Evolutionary conservation across 75 land plant species (phyloP), one percentile per base, ranked within the genome.

Genomic region (Picea sitchensis): DNA sequence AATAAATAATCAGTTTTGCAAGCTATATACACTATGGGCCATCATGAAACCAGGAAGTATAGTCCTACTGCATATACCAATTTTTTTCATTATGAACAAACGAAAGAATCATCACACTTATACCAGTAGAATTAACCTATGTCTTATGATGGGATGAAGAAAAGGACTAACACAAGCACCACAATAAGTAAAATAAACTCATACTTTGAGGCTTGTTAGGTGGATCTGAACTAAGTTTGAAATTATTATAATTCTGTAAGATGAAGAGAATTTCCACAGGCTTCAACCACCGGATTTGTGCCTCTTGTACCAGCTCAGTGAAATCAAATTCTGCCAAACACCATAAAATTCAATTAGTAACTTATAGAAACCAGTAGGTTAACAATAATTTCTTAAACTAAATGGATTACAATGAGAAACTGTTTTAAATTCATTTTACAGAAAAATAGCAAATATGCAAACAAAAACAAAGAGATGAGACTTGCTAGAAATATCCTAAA

Each of bases 241-340:
- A 80, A 15, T 75, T 78, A 36, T 83, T 83, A 78, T 90, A 86
- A 73, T 95, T 89, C 61, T 88, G 86, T 60, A 97, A 77, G 20
- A 97, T 90, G 81, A 88, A 97, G 58, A 86, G 83, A 5, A 97
- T 88, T 83, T 97, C 99, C 6, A 86, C 87, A 57, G 99, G 96
- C 91, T 92, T 93, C 81, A 97, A 81, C 99, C 99, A 97, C 7
- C 99, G 90, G 15, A 21, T 71, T 73, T 85, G 88, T 17, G 99
- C 99, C 75, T 95, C 98, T 17, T 76, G 76, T 23, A 82, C 79
- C 32, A 97, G 85, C 59, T 87, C 82, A 67, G 84, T 78, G 18
- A 90, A 80, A 78, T 96, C 90, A 72, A 76, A 90, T 38, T 80
- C 95, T 92, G 90, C 64, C 23, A 58, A n/a, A 23, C 15, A 36